Percentiles rank a stretch among this genome's conserved stretches.
Conservation (phyloP, 2,329 filamentous ascomycete species). For the Colletotrichum orchidophilum region DNA sequence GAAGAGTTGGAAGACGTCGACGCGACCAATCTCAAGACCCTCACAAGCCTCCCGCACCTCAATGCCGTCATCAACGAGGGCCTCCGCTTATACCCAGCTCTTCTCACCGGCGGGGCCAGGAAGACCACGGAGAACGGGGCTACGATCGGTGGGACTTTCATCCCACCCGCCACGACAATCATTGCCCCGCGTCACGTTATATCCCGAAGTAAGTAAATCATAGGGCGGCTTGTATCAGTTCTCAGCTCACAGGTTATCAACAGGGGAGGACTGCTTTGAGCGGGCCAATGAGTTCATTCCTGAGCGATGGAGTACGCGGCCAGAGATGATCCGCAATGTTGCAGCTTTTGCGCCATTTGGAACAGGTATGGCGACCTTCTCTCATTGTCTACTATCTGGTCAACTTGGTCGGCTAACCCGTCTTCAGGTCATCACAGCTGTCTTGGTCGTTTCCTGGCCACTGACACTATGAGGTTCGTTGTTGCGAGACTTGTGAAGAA, state of each 20-base stretch:
- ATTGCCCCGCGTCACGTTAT: slow-evolving; percentile 36
- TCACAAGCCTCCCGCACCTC: slow-evolving; percentile 36
- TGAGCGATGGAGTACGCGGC: slow-evolving; percentile 47
- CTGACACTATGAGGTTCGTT: slow-evolving; percentile 27
- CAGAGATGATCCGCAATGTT: slow-evolving; percentile 44
- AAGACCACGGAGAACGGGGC: slow-evolving; percentile 31
- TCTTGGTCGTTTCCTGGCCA: slow-evolving; percentile 29
- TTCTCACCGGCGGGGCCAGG: slow-evolving; percentile 29
- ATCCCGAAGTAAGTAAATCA: slow-evolving; percentile 45
- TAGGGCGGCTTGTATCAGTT: neutral
- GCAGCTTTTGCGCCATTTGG: slow-evolving; percentile 45
- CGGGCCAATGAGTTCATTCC: slow-evolving; percentile 45
- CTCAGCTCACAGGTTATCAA: neutral
- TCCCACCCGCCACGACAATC: slow-evolving; percentile 32
- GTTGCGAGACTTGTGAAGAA: slow-evolving; percentile 30
- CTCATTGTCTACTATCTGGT: neutral
- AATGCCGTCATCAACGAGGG: slow-evolving; percentile 36
- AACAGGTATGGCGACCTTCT: slow-evolving; percentile 36
- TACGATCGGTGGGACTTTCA: slow-evolving; percentile 24
- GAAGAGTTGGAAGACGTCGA: slow-evolving; percentile 34
- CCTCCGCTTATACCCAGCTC: slow-evolving; percentile 31
- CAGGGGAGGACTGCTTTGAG: slow-evolving; percentile 42
- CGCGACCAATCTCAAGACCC: slow-evolving; percentile 31
- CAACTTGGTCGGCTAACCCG: neutral
- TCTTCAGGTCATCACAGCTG: slow-evolving; percentile 27